Base-by-base conservation (phyloP, 768 basidiomycete genomes). In the Tricholoma terreum region DNA sequence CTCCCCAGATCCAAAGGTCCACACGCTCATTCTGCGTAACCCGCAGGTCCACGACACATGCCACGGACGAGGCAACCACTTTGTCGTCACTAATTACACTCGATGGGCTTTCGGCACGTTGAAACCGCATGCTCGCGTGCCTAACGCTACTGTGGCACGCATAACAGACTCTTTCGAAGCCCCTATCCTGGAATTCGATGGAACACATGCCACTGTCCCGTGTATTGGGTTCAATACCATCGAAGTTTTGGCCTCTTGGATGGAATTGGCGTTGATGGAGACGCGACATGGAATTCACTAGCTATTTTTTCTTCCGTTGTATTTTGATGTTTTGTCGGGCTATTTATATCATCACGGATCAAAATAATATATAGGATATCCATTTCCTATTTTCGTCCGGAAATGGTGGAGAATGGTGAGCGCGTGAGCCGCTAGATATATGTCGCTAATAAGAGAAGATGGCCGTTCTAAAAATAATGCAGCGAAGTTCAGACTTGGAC, bases 51-150 rank as follows among this genome's bases (percentile, higher is more conserved):
- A 63, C 30, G 67, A 69, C 38, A 57, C 60, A 8, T 65, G 63
- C 52, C 58, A 63, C 52, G 58, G 58, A 48, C 60, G 57, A 15
- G 67, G 69, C 5, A 58, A 62, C 19, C 63, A 59, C 21, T 69
- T 70, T 50, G 60, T 65, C 3, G 58, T 69, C 30, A 66, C 57
- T 45, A 67, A 69, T 43, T 69, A 70, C 36, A 51, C 52, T 9
- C 59, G 58, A 19, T 70, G 67, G 69, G 61, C 64, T 4, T 70
- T 67, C 48, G 68, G 68, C 24, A 54, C 59, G 19, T 59, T 69
- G 17, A 60, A 19, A 11, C 11, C 4, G 21, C 30, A 7, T 46
- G 19, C 11, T 17, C 17, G 22, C 17, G 11, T 50, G 12, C 49
- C 53, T 60, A 65, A 53, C 12, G 59, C 58, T 33, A 51, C 34